Evolutionary conservation across 192 early-diverging fungal species (phyloP), one percentile per base, ranked within the genome.

Genomic region (Umbelopsis sp.): DNA sequence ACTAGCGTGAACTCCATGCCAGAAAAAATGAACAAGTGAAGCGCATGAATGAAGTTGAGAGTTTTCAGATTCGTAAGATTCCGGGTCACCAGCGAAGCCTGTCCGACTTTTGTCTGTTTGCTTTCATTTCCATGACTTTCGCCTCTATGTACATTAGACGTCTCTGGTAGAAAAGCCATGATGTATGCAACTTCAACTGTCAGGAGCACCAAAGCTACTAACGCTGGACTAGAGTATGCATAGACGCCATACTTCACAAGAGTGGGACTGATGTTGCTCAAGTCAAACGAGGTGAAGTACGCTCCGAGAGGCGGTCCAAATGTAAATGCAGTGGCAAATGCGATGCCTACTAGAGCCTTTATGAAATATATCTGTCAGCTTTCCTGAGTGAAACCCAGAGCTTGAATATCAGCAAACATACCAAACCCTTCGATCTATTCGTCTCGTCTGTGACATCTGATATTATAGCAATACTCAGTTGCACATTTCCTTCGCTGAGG

Each of bases 1-100:
- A 95, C 94, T 55, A 99, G 84, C 1, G 96, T 99, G 82, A 97
- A 99, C 84, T 99, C 97, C 95, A 99, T 97, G 1, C 97, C 97
- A 3, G 93, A 93, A 72, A 98, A 99, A 64, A 94, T 84, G 71
- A 99, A 94, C 46, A 97, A 83, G 74, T 93, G 96, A 16, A 90
- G 78, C 71, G 94, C 96, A 74, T 98, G 96, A 23, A 94, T 77
- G 35, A 78, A 68, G 21, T 89, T 90, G 37, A 99, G 88, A 11
- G 80, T 72, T 11, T 80, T 73, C 9, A 83, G 67, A 44, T 81
- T 79, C 33, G 67, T 46, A 4, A 87, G 71, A 13, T 77, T 73
- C 16, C 67, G 64, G 16, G 78, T 22, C 1, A 35, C 46, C 22
- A 46, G 66, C 10, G 15, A 18, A 1, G 30, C 11, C 13, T 11